Conservation (phyloP, 345 rosid genomes). For the Eucalyptus erythrocorys region DNA sequence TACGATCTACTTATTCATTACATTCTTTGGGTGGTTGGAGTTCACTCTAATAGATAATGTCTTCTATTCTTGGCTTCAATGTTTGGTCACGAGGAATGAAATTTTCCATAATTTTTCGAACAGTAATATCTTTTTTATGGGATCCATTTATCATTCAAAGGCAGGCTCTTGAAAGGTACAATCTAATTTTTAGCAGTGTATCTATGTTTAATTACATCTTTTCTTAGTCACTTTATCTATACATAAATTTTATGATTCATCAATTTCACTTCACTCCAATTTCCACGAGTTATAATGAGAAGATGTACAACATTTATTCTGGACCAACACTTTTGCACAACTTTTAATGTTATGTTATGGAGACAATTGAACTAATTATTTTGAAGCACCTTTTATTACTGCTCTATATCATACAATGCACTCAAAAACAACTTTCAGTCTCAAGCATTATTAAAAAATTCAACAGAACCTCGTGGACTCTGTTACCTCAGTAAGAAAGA, state of each 20-base stretch:
- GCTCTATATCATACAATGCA: not conserved
- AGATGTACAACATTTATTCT: not conserved
- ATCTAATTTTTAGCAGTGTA: not conserved
- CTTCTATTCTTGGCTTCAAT: no score
- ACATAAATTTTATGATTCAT: not conserved
- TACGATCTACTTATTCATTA: no score
- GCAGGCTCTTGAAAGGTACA: no score
- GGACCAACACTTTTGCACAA: rapidly evolving
- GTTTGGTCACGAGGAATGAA: no score
- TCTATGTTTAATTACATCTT: no score
- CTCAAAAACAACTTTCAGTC: not conserved
- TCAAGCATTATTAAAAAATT: not conserved
- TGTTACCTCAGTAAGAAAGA: not conserved
- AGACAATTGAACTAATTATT: not conserved
- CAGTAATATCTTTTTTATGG: no score
- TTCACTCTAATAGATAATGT: no score
- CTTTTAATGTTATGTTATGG: not conserved
- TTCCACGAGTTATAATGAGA: no score
- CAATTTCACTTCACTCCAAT: not conserved
- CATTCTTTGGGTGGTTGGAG: rapidly evolving
- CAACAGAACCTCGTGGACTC: not conserved
- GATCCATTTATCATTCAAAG: no score
- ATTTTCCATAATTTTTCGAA: no score
- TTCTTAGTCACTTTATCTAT: not conserved
- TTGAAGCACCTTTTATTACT: not conserved